Base-by-base conservation (phyloP, 1,284 basidiomycete species). In the Pterulicium gracile region DNA sequence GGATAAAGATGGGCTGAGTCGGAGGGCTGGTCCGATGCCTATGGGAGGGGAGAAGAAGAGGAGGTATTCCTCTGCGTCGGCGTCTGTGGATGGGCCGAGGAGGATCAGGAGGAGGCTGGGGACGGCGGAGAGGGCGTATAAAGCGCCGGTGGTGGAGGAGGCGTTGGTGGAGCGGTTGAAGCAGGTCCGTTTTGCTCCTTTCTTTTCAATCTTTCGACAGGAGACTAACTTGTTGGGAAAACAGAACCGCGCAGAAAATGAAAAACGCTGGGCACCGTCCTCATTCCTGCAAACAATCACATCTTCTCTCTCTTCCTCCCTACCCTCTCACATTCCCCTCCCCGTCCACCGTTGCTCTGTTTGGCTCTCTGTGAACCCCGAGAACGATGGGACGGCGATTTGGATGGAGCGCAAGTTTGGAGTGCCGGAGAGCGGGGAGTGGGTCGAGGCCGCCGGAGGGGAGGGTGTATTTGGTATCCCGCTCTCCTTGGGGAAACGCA, bases 401-500 rank as follows among this genome's bases (percentile, higher is more conserved):
- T 87, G 83, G 84, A 53, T 86, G 41, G 77, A 85, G 55, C 69
- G 69, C 51, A 87, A 87, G 60, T 84, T 86, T 51, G 68, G 78
- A 50, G 68, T 84, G 14, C 79, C 80, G 0, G 58, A 64, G 2
- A 79, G 79, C 1, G 82, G 82, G 2, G 51, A 60, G 34, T 85
- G 81, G 81, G 61, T 63, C 7, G n/a, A n/a, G n/a, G n/a, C n/a
- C n/a, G n/a, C n/a, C n/a, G n/a, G n/a, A n/a, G n/a, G n/a, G n/a
- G n/a, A n/a, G n/a, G n/a, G n/a, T n/a, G n/a, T n/a, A n/a, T n/a
- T n/a, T n/a, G n/a, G n/a, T n/a, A n/a, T n/a, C n/a, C n/a, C n/a
- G n/a, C n/a, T n/a, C n/a, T n/a, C n/a, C n/a, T n/a, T n/a, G n/a
- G n/a, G n/a, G n/a, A n/a, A n/a, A n/a, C n/a, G n/a, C n/a, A n/a